These are phyloP conservation scores for Boletus insuetus DNA, from an alignment of 768 basidiomycete species.

Conservation along the genomic window DNA sequence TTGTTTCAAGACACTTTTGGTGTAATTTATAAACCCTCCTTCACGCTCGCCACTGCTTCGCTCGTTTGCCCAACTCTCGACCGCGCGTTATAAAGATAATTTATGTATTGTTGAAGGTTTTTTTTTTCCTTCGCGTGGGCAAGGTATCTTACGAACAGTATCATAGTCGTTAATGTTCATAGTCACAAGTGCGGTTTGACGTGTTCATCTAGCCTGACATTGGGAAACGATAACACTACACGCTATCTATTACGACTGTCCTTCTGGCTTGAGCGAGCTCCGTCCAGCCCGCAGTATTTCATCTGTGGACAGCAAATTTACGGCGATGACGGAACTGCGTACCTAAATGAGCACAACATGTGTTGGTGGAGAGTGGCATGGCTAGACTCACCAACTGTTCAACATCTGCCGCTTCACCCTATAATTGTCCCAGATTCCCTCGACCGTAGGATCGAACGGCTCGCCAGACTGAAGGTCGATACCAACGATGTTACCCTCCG, in stretches of 20 bases:
- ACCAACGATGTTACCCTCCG: constrained; percentile 90
- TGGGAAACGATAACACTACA: constrained; percentile 21
- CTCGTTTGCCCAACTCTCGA: constrained; percentile 19
- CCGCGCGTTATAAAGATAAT: constrained; percentile 21
- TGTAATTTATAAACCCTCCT: constrained; percentile 26
- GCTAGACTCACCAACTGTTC: constrained; percentile 77
- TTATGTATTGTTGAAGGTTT: constrained; percentile 23
- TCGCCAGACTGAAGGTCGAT: constrained; percentile 91
- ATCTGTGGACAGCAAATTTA: constrained; percentile 93
- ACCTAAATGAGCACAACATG: constrained; percentile 26
- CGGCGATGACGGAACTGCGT: constrained; percentile 83
- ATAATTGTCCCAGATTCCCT: constrained; percentile 99
- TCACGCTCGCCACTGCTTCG: constrained; percentile 8
- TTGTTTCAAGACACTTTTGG: constrained; percentile 2
- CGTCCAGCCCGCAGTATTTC: constrained; percentile 91
- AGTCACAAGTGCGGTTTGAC: constrained; percentile 18
- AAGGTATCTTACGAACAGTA: constrained; percentile 28
- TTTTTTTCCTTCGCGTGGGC: constrained; percentile 8
- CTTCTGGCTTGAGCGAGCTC: constrained; percentile 83
- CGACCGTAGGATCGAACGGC: constrained; percentile 92
- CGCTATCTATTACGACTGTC: constrained; percentile 44
- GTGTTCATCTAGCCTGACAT: constrained; percentile 13
- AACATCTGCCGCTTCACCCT: constrained; percentile 98
- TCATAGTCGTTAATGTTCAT: constrained; percentile 31
- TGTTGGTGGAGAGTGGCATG: constrained; percentile 10